These are phyloP conservation scores for Podospora australis DNA, from an alignment of 495 filamentous ascomycete genomes.

Conservation along the genomic window DNA sequence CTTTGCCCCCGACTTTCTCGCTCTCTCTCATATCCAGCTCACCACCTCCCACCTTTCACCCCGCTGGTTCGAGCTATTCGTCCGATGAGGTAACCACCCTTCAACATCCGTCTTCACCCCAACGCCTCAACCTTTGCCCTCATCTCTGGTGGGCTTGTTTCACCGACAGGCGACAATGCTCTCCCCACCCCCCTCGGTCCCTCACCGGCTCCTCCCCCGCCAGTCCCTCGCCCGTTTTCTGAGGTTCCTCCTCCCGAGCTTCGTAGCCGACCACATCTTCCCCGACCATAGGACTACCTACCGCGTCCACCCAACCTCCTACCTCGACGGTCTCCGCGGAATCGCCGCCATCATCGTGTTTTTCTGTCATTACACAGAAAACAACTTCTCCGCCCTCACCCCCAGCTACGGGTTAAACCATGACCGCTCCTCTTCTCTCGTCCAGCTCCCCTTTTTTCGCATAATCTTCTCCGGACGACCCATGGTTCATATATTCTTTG, in stretches of 20 bases:
- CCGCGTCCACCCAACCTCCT: slow-evolving; percentile 40
- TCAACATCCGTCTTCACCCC: background rate
- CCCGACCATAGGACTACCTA: slow-evolving; percentile 23
- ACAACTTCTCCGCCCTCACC: slow-evolving; percentile 31
- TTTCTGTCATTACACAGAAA: slow-evolving; percentile 43
- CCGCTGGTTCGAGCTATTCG: background rate
- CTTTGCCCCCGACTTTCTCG: background rate
- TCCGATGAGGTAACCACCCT: background rate
- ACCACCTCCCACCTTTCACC: background rate
- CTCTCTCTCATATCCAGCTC: background rate
- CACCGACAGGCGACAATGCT: background rate
- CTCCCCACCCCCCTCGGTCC: background rate
- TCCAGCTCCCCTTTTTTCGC: slow-evolving; percentile 59
- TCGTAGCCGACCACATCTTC: slow-evolving; percentile 26
- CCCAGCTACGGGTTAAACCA: slow-evolving; percentile 40
- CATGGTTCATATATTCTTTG: slow-evolving; percentile 70
- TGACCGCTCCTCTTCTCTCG: slow-evolving; percentile 27
- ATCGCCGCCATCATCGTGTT: slow-evolving; percentile 50
- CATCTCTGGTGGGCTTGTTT: background rate
- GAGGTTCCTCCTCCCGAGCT: slow-evolving; percentile 25
- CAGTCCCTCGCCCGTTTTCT: slow-evolving; percentile 10
- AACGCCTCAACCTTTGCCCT: background rate
- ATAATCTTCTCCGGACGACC: slow-evolving; percentile 59
- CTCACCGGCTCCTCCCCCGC: background rate
- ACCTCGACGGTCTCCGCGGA: slow-evolving; percentile 50